Evolutionary conservation across 805 yeast species (phyloP), one percentile per base, ranked within the genome.

Genomic region (Brettanomyces naardenensis): DNA sequence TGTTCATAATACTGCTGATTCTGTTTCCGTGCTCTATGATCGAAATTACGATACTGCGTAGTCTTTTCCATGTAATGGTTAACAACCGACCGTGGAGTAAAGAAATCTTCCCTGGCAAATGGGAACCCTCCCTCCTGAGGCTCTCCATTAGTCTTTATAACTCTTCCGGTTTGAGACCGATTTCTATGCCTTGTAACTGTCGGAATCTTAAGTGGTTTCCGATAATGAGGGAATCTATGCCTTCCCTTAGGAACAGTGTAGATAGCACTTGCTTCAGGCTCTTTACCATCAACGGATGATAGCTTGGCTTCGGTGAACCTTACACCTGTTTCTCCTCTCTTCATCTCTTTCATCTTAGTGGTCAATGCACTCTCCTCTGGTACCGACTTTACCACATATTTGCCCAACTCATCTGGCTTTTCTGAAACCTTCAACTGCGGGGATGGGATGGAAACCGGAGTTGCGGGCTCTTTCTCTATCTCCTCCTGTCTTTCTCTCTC

Each of bases 71-170:
- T 73, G 54, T 78, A 81, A 45, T 78, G 80, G 41, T 73, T 75
- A 49, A 77, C 73, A 5, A 78, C 80, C 19, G 88, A 75, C 39
- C 81, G 82, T 3, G 92, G 92, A 3, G 92, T 83, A 54, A 81
- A 83, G 47, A 71, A 79, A 52, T 83, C 90, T 48, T 78, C 80
- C 36, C 90, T 68, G 46, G 75, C 75, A 49, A 72, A 79, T 19
- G 34, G 26, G 49, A 52, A 46, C 5, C 44, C 31, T 11, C 46
- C 52, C 30, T 48, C 53, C 4, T 43, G 25, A 11, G 35, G 36
- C 13, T 27, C 39, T 33, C 57, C 52, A 30, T 48, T 33, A 20
- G 35, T 35, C 34, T 41, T 45, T 36, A 40, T 41, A n/a, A 44
- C 28, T 31, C 48, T 42, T 14, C 51, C 56, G 19, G 43, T 49